Percentiles rank a stretch among this genome's conserved stretches.
These are phyloP conservation scores for Gloeophyllum trabeum DNA, from an alignment of 768 basidiomycete species.

Conservation along the genomic window DNA sequence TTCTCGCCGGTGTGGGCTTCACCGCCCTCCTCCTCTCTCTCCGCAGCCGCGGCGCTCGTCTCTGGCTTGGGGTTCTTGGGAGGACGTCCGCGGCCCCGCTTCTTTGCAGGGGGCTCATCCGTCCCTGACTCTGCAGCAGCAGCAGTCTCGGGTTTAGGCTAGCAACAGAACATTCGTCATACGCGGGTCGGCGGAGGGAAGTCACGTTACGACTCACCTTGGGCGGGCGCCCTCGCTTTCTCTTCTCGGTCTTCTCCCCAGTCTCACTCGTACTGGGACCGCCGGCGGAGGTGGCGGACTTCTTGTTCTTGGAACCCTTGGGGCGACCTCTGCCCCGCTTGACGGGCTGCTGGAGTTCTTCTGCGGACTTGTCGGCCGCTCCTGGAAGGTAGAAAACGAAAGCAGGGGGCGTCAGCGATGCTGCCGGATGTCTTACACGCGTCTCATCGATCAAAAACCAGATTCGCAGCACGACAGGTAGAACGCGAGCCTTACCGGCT, in stretches of 20 bases:
- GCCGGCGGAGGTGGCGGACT: conserved; percentile 14
- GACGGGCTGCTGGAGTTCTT: conserved; percentile 25
- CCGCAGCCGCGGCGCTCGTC: conserved; percentile 23
- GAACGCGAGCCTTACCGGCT: conserved; percentile 13
- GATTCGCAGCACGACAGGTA: neutral
- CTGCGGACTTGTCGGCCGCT: conserved; percentile 15
- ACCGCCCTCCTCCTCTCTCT: conserved; percentile 25
- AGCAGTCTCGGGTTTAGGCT: neutral
- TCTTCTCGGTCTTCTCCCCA: conserved; percentile 21
- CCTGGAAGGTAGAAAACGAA: neutral
- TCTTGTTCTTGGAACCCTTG: conserved; percentile 76
- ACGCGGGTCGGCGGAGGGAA: neutral
- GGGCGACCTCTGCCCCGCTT: conserved; percentile 87
- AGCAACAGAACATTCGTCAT: neutral
- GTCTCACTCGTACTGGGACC: conserved; percentile 11
- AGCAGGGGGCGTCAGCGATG: neutral
- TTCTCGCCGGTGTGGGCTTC: conserved; percentile 34
- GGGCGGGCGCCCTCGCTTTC: conserved; percentile 38
- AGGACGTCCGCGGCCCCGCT: conserved; percentile 67
- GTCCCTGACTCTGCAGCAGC: conserved; percentile 20
- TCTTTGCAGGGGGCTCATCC: conserved; percentile 26
- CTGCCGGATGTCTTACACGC: neutral
- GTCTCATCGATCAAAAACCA: neutral
- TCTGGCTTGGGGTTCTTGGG: conserved; percentile 53
- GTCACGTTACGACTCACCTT: conserved; percentile 25